Evolutionary conservation across 2,329 filamentous ascomycete genomes (phyloP).

Genomic region (Pseudopithomyces chartarum): DNA sequence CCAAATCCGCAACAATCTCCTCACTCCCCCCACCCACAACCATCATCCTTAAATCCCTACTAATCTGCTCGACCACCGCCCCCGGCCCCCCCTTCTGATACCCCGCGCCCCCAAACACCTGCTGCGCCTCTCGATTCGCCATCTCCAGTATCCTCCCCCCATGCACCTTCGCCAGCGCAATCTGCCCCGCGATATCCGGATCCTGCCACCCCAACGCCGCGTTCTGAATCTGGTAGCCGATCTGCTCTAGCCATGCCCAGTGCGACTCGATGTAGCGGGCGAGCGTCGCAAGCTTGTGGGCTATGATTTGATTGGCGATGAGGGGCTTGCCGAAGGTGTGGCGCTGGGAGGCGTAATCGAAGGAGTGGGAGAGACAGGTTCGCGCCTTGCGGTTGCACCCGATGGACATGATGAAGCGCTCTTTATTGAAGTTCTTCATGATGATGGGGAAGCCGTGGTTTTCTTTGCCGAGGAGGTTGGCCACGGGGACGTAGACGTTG

Average conservation of each 20-base stretch:
- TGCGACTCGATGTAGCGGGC: slow-evolving; percentile 32
- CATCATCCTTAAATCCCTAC: slow-evolving; percentile 58
- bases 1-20: slow-evolving; percentile 59
- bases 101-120: slow-evolving; percentile 59
- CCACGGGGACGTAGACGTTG: slow-evolving; percentile 36
- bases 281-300: slow-evolving; percentile 40
- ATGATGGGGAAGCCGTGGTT: slow-evolving; percentile 38
- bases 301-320: slow-evolving; percentile 39
- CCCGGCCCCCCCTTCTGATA: slow-evolving; percentile 58
- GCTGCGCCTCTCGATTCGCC: slow-evolving; percentile 59
- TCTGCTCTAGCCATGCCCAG: slow-evolving; percentile 38
- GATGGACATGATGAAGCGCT: slow-evolving; percentile 39
- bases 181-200: slow-evolving; percentile 45
- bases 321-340: slow-evolving; percentile 39
- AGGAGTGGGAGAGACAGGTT: slow-evolving; percentile 33
- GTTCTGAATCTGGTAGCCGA: slow-evolving; percentile 34
- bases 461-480: slow-evolving; percentile 35
- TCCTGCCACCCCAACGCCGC: slow-evolving; percentile 48
- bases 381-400: slow-evolving; percentile 34
- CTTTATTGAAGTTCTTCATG: slow-evolving; percentile 44
- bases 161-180: slow-evolving; percentile 55
- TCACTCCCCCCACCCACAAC: slow-evolving; percentile 60
- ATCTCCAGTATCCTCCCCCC: slow-evolving; percentile 57
- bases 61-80: slow-evolving; percentile 59
- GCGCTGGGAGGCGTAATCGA: slow-evolving; percentile 34